A percentile compares a stretch with the other conserved stretches of the same genome.
These are phyloP conservation scores for Zopfochytrium polystomum DNA, from an alignment of 371 early-diverging fungal genomes.

Conservation along the genomic window DNA sequence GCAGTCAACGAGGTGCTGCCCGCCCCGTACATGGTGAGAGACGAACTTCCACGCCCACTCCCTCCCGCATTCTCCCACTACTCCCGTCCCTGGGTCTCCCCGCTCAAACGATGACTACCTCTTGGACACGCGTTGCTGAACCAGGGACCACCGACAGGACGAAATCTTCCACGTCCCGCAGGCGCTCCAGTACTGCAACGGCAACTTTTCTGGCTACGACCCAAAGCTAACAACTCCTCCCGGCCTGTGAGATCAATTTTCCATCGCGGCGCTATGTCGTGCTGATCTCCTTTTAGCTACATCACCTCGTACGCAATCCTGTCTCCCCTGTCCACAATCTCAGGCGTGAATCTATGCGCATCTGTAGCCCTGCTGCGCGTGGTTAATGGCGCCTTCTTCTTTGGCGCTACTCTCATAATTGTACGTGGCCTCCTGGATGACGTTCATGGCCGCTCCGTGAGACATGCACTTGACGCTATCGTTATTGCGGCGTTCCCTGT, in stretches of 20 bases:
- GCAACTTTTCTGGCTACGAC: slow-evolving; percentile 74
- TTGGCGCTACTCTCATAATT: slow-evolving; percentile 19
- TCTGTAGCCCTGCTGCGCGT: slow-evolving; percentile 14
- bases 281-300: background rate
- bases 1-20: too few species aligned
- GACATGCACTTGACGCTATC: slow-evolving; percentile 43
- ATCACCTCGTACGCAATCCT: background rate
- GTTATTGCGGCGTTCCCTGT: slow-evolving; percentile 73
- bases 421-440: slow-evolving; percentile 6
- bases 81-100: too few species aligned
- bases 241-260: slow-evolving; percentile 89
- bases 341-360: too few species aligned
- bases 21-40: too few species aligned
- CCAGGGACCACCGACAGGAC: too few species aligned
- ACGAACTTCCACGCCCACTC: too few species aligned
- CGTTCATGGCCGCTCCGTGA: slow-evolving; percentile 8
- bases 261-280: slow-evolving; percentile 4
- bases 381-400: slow-evolving; percentile 27
- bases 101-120: too few species aligned
- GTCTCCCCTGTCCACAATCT: too few species aligned
- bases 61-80: too few species aligned
- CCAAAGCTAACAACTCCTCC: slow-evolving; percentile 95
- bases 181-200: slow-evolving; percentile 79
- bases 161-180: slow-evolving; percentile 93
- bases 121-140: too few species aligned